These are phyloP conservation scores for Neocallimastix lanati DNA, from an alignment of 192 early-diverging fungal species.

Conservation along the genomic window DNA sequence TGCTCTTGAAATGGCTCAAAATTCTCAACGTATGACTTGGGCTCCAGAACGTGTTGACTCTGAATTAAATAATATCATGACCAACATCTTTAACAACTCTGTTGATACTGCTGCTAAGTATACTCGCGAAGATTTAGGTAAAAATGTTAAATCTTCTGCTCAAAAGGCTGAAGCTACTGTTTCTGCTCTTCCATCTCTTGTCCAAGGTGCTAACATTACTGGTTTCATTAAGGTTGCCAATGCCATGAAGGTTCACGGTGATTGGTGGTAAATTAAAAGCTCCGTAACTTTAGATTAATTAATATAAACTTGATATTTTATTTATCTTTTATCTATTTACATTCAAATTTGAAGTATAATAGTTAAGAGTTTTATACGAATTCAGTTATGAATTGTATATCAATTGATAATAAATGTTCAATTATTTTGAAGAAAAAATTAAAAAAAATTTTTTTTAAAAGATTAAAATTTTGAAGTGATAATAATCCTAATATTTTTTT, in stretches of 20 bases:
- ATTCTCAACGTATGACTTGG: conserved; percentile 32
- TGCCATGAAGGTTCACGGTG: conserved; percentile 28
- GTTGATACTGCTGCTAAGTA: conserved; percentile 20
- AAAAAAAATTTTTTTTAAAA: no score
- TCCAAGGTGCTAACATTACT: conserved; percentile 29
- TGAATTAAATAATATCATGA: conserved; percentile 29
- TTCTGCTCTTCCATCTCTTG: background rate
- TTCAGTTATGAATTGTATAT: no score
- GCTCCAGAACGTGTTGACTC: conserved; percentile 26
- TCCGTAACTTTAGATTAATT: no score
- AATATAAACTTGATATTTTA: no score
- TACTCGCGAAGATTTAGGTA: background rate
- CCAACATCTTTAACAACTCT: conserved; percentile 32
- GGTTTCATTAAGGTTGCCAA: conserved; percentile 35
- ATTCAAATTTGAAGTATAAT: no score
- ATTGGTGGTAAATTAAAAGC: background rate
- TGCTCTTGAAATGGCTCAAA: conserved; percentile 37
- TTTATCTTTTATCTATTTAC: no score
- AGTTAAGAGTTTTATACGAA: no score
- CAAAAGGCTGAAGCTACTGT: background rate
- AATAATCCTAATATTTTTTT: no score
- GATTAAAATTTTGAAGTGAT: no score
- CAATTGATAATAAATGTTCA: no score
- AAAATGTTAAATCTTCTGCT: background rate
- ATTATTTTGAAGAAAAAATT: no score